phyloP scores from a whole-genome alignment of 2,329 filamentous ascomycete species.

The Botrytis byssoidea region DNA sequence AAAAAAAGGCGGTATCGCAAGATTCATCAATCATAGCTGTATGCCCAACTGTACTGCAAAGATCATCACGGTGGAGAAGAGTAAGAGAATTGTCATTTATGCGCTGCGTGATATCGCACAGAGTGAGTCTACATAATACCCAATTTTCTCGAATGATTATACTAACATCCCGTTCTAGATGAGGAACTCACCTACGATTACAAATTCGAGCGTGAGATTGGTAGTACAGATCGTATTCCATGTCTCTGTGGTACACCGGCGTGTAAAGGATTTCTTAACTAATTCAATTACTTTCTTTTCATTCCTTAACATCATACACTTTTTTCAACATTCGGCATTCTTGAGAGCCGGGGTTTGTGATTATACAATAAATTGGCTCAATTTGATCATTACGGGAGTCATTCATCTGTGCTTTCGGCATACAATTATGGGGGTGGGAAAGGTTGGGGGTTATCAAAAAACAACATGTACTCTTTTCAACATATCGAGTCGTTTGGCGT shows the following conservation, averaged over 20 bases:
- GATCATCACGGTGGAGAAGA: conserved; percentile 98
- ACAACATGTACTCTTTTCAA: conserved; percentile 39
- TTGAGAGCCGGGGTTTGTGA: conserved; percentile 2
- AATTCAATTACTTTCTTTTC: conserved; percentile 50
- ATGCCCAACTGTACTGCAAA: conserved; percentile 98
- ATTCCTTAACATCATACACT: conserved; percentile 19
- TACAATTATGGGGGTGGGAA: conserved; percentile 14
- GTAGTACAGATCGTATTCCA: conserved; percentile 90
- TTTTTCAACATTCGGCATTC: conserved; percentile 14
- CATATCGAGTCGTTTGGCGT: conserved; percentile 33
- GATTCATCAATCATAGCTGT: conserved; percentile 98
- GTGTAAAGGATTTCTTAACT: conserved; percentile 99
- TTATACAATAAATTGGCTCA: conserved; percentile 6
- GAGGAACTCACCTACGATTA: conserved; percentile 99
- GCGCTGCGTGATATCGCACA: conserved; percentile 90
- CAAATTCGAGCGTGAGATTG: conserved; percentile 98
- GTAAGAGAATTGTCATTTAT: conserved; percentile 98
- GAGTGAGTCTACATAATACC: conserved; percentile 63
- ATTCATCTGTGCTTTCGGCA: conserved; percentile 13
- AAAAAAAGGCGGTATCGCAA: conserved; percentile 95
- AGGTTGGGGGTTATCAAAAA: conserved; percentile 28
- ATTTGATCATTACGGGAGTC: conserved; percentile 6
- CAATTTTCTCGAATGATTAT: not conserved
- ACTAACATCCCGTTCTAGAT: conserved; percentile 55
- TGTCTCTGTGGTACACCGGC: conserved; percentile 94